Base-by-base conservation (phyloP, 176 grass and related monocot species). In the Cenchrus purpureus region DNA sequence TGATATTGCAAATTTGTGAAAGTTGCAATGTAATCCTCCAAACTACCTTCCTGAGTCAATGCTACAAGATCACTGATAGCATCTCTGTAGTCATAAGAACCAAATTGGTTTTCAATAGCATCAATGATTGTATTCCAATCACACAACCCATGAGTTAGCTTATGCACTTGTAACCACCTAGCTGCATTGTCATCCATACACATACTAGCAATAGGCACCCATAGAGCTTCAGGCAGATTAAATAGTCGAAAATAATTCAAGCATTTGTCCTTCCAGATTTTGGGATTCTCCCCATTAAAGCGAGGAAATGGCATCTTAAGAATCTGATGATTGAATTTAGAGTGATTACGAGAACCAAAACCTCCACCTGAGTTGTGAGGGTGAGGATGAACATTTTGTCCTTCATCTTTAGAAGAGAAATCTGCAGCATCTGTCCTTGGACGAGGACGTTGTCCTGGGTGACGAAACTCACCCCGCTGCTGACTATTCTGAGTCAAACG, bases 91-190 rank as follows among this genome's bases (percentile, higher is more conserved):
- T 74, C 49, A 53, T 53, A 3, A 0, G n/a, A 48, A 0, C 22
- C 71, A 32, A 74, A 74, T 0, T 29, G 52, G 0, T 8, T 4
- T 4, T 53, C 22, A 0, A 74, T 12, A 2, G 12, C 48, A 3
- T 0, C 1, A 8, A 31, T 16, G 0, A 74, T 22, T 0, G 0
- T 0, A 2, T 13, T 0, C 48, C 71, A 53, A 9, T 0, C 4
- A 7, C 0, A 0, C 1, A 74, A 29, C 0, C 13, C 49, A 8
- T 31, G 25, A 0, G 6, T 0, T 0, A 7, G 0, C 6, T 46
- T 48, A 14, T 32, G 17, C 0, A 31, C 48, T 1, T 52, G 9
- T 0, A 29, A 4, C 12, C 46, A 51, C 6, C 15, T 28, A 2
- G 71, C 22, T 0, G 49, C 49, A 1, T 32, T 8, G 0, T 12